Evolutionary conservation across 2,329 filamentous ascomycete species (phyloP).

Genomic region (Cercospora sp.): DNA sequence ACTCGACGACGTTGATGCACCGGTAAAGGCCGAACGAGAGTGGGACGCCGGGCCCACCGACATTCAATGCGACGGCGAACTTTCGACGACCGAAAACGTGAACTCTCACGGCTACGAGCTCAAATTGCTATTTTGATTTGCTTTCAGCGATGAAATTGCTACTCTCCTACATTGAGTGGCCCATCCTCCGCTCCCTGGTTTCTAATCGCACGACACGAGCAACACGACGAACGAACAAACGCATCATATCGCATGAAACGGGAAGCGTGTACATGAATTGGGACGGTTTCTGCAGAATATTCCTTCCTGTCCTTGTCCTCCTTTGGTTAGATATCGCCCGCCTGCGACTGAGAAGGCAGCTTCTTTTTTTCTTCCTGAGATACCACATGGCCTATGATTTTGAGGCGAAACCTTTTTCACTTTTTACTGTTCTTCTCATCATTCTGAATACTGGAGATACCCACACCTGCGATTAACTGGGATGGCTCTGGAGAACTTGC

Average conservation of each 20-base stretch:
- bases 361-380: slow-evolving; percentile 16
- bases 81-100: slow-evolving; percentile 46
- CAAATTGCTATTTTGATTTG: slow-evolving; percentile 48
- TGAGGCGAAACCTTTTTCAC: slow-evolving; percentile 17
- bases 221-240: slow-evolving; percentile 25
- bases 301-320: background rate
- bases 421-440: background rate
- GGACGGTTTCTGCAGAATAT: background rate
- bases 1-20: slow-evolving; percentile 42
- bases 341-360: slow-evolving; percentile 12
- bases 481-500: background rate
- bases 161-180: slow-evolving; percentile 2
- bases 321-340: slow-evolving; percentile 21
- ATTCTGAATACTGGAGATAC: background rate
- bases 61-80: slow-evolving; percentile 52
- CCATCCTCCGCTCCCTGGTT: slow-evolving; percentile 20
- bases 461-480: slow-evolving; percentile 5
- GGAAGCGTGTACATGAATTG: slow-evolving; percentile 27
- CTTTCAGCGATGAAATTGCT: slow-evolving; percentile 1
- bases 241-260: slow-evolving; percentile 15
- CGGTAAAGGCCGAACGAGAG: slow-evolving; percentile 50
- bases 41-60: slow-evolving; percentile 54
- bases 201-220: slow-evolving; percentile 24
- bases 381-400: slow-evolving; percentile 33
- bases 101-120: slow-evolving; percentile 52